phyloP scores from a whole-genome alignment of 192 early-diverging fungal genomes.

The Coemansia sp. region DNA sequence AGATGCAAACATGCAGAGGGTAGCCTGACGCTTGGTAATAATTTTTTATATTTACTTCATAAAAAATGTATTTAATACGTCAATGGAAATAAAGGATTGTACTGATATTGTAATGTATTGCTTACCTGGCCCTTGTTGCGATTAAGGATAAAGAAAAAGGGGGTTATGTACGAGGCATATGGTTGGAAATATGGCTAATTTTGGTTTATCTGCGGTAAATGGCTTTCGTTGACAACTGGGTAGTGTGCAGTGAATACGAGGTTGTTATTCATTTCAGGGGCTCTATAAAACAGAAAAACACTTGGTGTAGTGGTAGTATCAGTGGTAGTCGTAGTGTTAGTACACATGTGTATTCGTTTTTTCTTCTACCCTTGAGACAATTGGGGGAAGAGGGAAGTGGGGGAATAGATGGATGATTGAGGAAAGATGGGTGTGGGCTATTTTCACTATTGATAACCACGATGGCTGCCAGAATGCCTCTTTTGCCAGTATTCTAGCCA shows the following conservation, averaged over 20 bases:
- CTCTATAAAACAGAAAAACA: not conserved
- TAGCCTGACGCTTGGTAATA: no score
- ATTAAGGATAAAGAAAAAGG: not conserved
- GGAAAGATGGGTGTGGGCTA: not conserved
- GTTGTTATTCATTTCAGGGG: slow-evolving; percentile 5
- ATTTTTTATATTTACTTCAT: not conserved
- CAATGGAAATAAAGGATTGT: not conserved
- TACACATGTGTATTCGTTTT: not conserved
- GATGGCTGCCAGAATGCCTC: not conserved
- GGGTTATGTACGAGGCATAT: not conserved
- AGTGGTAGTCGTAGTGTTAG: not conserved
- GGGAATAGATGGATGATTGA: not conserved
- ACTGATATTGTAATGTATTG: not conserved
- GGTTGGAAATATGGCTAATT: slow-evolving; percentile 6
- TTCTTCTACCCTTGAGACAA: not conserved
- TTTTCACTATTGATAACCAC: not conserved
- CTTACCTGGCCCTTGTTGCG: not conserved
- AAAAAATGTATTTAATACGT: not conserved
- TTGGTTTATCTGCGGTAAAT: slow-evolving; percentile 2
- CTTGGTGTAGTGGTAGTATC: not conserved
- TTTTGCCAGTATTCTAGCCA: not conserved
- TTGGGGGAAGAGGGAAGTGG: not conserved
- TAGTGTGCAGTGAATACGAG: not conserved
- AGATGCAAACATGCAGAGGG: no score
- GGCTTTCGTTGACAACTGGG: slow-evolving; percentile 7